These are phyloP conservation scores for Aspergillus sp. DNA, from an alignment of 2,329 filamentous ascomycete genomes.

Conservation along the genomic window DNA sequence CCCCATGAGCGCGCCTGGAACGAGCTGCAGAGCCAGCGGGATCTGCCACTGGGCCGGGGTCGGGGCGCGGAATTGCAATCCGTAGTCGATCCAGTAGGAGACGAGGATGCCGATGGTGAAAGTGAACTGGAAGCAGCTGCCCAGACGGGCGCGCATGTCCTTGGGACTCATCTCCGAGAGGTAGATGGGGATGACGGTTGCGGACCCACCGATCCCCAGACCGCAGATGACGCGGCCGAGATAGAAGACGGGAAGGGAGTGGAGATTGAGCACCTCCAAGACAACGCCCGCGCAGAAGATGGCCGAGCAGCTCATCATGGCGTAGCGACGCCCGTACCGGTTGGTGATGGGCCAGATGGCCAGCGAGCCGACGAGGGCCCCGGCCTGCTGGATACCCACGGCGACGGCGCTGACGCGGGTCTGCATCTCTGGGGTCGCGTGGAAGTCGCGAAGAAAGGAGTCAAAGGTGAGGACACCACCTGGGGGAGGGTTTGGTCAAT, in stretches of 20 bases:
- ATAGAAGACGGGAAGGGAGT: conserved; percentile 47
- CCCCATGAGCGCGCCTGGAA: conserved; percentile 48
- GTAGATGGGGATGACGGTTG: conserved; percentile 45
- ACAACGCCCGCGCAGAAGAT: conserved; percentile 48
- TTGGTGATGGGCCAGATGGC: conserved; percentile 50
- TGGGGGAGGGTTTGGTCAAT: conserved; percentile 12
- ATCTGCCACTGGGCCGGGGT: conserved; percentile 54
- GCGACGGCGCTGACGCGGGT: conserved; percentile 49
- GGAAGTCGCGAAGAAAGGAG: conserved; percentile 46
- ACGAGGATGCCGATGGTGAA: conserved; percentile 52
- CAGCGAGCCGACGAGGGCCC: conserved; percentile 54
- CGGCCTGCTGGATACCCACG: conserved; percentile 53
- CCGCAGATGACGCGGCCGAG: conserved; percentile 49
- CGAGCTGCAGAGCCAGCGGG: conserved; percentile 53
- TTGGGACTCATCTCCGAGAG: conserved; percentile 47
- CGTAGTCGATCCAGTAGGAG: conserved; percentile 57
- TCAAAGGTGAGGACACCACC: conserved; percentile 49
- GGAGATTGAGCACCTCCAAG: conserved; percentile 49
- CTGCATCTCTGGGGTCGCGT: conserved; percentile 38
- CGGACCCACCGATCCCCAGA: conserved; percentile 50
- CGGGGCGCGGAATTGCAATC: conserved; percentile 23
- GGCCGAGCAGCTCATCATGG: conserved; percentile 46
- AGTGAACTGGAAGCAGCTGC: conserved; percentile 53
- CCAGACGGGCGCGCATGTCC: conserved; percentile 49
- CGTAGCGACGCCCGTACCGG: conserved; percentile 44